Conservation (phyloP, 2,329 filamentous ascomycete species). For the Hypoxylon sp. region DNA sequence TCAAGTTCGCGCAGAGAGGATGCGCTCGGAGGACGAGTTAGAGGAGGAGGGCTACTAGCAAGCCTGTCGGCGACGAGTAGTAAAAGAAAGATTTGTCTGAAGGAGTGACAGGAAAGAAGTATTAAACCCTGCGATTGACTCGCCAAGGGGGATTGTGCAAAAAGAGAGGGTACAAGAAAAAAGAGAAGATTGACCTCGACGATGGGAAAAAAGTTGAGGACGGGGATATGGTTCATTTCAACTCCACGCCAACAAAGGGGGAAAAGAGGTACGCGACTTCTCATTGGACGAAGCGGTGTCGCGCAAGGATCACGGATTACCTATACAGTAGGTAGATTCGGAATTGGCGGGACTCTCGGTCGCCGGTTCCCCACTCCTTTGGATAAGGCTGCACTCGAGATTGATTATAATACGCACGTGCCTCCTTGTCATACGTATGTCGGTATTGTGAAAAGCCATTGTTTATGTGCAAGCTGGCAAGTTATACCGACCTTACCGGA, state of each 20-base stretch:
- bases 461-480: not conserved
- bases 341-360: constrained; percentile 44
- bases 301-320: constrained; percentile 39
- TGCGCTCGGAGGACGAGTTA: constrained; percentile 23
- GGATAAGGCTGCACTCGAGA: constrained; percentile 18
- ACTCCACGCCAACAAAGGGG: constrained; percentile 46
- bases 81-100: constrained; percentile 55
- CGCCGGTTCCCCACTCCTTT: constrained; percentile 16
- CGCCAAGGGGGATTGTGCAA: constrained; percentile 39
- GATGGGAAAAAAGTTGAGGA: constrained; percentile 40
- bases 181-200: constrained; percentile 28
- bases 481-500: not conserved
- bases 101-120: constrained; percentile 60
- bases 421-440: constrained; percentile 1
- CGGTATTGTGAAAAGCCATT: constrained; percentile 3
- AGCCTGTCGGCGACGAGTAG: constrained; percentile 26
- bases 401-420: constrained; percentile 6
- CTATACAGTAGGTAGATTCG: constrained; percentile 20
- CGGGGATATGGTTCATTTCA: constrained; percentile 45
- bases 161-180: constrained; percentile 4
- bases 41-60: constrained; percentile 15
- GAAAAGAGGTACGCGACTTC: constrained; percentile 29
- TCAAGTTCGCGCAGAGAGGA: constrained; percentile 26
- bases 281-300: constrained; percentile 34
- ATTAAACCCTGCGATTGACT: constrained; percentile 44